Conservation (phyloP, 169 alveolate genomes). For the Plasmodium chabaudi region DNA sequence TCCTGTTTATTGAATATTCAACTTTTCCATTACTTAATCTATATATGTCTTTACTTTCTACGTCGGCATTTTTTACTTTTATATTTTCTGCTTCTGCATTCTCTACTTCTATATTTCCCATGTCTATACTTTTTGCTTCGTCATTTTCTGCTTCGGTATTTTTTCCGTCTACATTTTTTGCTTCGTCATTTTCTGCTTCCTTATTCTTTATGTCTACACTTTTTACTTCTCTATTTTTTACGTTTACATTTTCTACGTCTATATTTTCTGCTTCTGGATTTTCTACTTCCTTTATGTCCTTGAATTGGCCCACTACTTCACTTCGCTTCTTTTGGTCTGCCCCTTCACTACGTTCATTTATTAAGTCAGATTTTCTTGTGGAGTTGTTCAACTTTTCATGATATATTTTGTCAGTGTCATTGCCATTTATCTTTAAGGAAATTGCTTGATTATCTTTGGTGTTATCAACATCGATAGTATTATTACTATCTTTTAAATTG, state of each 20-base stretch:
- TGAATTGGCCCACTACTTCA: background rate
- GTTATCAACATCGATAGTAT: no score
- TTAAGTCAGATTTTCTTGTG: no score
- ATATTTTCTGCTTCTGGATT: background rate
- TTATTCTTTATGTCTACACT: background rate
- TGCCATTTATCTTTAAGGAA: no score
- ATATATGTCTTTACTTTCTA: background rate
- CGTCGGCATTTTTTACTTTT: background rate
- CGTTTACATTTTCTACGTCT: background rate
- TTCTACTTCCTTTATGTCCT: background rate
- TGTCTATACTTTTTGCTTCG: background rate
- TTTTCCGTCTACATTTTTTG: conserved; percentile 10
- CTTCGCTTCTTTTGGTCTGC: background rate
- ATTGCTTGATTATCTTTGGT: no score
- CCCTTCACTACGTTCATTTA: no score
- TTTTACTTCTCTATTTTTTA: background rate
- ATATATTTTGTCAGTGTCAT: no score
- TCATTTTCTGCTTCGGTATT: background rate
- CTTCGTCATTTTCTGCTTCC: background rate
- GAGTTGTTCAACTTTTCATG: no score
- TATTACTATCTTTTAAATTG: no score
- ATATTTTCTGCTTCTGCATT: background rate
- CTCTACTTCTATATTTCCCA: background rate
- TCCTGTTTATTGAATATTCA: background rate
- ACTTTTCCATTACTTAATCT: background rate